Percentiles rank a stretch among this genome's conserved stretches.
phyloP scores from a whole-genome alignment of 2,329 filamentous ascomycete genomes.

The Penicillium sp. region DNA sequence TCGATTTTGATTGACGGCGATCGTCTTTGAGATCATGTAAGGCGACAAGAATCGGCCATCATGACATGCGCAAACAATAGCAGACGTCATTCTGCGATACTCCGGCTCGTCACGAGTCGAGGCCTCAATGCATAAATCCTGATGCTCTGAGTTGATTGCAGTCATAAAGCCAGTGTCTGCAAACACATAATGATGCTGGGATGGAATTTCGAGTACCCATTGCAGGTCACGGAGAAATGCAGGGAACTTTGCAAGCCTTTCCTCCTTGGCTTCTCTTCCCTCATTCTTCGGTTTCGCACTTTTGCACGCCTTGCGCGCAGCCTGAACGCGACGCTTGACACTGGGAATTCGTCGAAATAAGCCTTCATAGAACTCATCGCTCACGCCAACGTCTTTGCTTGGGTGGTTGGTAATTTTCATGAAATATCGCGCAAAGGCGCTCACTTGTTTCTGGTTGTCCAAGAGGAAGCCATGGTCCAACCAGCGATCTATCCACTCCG shows the following conservation, averaged over 20 bases:
- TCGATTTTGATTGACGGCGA: background rate
- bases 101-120: background rate
- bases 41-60: background rate
- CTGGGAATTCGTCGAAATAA: background rate
- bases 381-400: background rate
- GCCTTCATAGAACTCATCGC: background rate
- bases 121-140: background rate
- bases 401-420: background rate
- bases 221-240: background rate
- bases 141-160: background rate
- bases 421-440: background rate
- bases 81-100: background rate
- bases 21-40: background rate
- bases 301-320: background rate
- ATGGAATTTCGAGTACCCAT: background rate
- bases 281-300: background rate
- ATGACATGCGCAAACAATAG: background rate
- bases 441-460: background rate
- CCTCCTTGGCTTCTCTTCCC: background rate
- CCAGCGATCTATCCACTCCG: background rate
- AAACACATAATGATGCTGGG: background rate
- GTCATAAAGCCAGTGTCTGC: background rate
- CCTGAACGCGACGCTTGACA: background rate
- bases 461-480: background rate
- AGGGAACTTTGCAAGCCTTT: background rate